These are phyloP conservation scores for Irpex sp. DNA, from an alignment of 1,284 basidiomycete species.

Conservation along the genomic window DNA sequence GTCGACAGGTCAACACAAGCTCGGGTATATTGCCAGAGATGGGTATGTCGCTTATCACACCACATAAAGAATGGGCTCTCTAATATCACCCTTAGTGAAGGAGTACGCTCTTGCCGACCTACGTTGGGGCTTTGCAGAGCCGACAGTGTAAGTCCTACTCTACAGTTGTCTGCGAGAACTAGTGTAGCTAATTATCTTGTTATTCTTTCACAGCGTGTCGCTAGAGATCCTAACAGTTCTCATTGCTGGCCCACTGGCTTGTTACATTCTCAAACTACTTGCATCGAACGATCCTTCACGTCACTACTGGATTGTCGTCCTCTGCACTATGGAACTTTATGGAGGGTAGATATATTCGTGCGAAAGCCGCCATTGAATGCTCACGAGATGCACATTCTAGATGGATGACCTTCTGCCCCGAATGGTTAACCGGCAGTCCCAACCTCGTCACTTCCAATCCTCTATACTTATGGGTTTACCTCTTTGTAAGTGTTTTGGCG, in stretches of 20 bases:
- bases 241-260: constrained; percentile 69
- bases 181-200: too few relatives aligned
- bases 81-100: constrained; percentile 34
- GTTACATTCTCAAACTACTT: constrained; percentile 65
- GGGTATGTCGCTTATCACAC: constrained; percentile 46
- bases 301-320: constrained; percentile 78
- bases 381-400: constrained; percentile 28
- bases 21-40: constrained; percentile 69
- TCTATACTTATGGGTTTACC: constrained; percentile 44
- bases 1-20: constrained; percentile 67
- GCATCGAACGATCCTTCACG: constrained; percentile 60
- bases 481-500: constrained; percentile 32
- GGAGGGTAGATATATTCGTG: constrained; percentile 51
- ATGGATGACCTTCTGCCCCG: constrained; percentile 84
- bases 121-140: constrained; percentile 76
- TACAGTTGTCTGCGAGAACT: too few relatives aligned
- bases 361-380: neutral
- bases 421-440: constrained; percentile 77
- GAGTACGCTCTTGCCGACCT: constrained; percentile 77
- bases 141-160: constrained; percentile 35
- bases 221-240: constrained; percentile 81
- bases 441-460: constrained; percentile 68
- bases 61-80: neutral
- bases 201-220: constrained; percentile 35
- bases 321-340: constrained; percentile 73